Evolutionary conservation across 805 yeast genomes (phyloP), one percentile per base, ranked within the genome.

Genomic region (Wickerhamiella nectarea): DNA sequence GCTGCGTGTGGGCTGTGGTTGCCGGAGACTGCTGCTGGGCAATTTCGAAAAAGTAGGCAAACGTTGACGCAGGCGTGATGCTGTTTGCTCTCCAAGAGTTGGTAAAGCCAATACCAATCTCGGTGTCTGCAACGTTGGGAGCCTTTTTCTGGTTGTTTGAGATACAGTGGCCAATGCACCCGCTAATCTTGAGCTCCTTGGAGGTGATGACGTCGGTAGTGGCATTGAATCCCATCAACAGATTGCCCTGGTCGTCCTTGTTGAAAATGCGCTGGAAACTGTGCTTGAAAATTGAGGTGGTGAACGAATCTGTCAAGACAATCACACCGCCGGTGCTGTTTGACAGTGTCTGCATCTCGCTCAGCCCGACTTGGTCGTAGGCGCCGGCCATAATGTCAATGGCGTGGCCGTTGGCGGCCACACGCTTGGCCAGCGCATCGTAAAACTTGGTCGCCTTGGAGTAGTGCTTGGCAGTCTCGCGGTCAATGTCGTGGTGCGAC

Each of bases 401-500:
- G 22, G 89, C 75, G 56, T 84, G 94, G 12, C 85, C 82, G 50
- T 75, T 74, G 19, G 65, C 63, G 38, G 89, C 74, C 29, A 83
- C 83, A 52, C 78, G 79, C 36, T 74, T 71, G 31, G 93, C 80
- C 38, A 87, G 60, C 31, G 69, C 66, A 49, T 81, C 87, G 62
- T 86, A 87, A 57, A 76, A 86, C 61, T 83, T 79, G 54, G 72
- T 73, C 8, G 95, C 93, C 61, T 82, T 83, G 57, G 82, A 80
- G 66, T 77, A 83, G 60, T 86, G 94, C 57, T 79, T 79, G 45
- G 95, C 94, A 40, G 72, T 64, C 55, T 89, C 96, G 52, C 86
- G 78, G 61, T 91, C 97, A 52, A 91, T 83, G 61, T 91, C 98
- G 57, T 82, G 84, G 65, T 91, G 99, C 7, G 98, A 91, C 69